Base-by-base conservation (phyloP, 1,284 basidiomycete species). In the Puccinia triticina region DNA sequence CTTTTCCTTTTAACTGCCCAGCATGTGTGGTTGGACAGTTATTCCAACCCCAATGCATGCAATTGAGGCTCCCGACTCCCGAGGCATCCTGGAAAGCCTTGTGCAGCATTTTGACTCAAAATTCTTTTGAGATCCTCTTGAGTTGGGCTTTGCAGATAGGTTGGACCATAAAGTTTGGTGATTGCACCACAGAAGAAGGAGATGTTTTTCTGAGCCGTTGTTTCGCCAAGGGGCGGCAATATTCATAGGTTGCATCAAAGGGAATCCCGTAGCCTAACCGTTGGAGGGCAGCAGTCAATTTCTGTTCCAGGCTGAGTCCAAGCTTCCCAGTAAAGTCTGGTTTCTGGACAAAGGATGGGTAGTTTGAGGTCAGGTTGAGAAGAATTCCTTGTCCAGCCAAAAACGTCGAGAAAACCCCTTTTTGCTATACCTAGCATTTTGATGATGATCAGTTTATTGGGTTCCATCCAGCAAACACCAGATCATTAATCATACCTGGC, bases 241-340 rank as follows among this genome's bases (percentile, higher is more conserved):
- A 69, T 55, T 78, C 64, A 50, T 78, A 10, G 7, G 64, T 78
- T 2, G 77, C 61, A 48, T 78, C 59, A 53, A 71, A 50, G 26
- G 67, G 40, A 48, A 71, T 21, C 14, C 37, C 67, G 26, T 71
- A 71, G 16, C 21, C 67, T 16, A 71, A 23, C 67, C 48, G 67
- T n/a, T 43, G 34, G 8, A 71, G 40, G 14, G 18, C 67, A n/a
- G 67, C 67, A 50, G 67, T 71, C 10, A 71, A 16, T 50, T 71
- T 71, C 48, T 71, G 67, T 26, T 71, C 43, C 18, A 43, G 67
- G 67, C 67, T 71, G 40, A 71, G 67, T 46, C 67, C 67, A 23
- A 71, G 26, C 23, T 71, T 71, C 16, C 67, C 67, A n/a, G 67
- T 71, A 48, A 40, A 71, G 26, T 71, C 67, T 3, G 67, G 67